Base-by-base conservation (phyloP, 352 stramenopile species). In the Pythium utonaiense region DNA sequence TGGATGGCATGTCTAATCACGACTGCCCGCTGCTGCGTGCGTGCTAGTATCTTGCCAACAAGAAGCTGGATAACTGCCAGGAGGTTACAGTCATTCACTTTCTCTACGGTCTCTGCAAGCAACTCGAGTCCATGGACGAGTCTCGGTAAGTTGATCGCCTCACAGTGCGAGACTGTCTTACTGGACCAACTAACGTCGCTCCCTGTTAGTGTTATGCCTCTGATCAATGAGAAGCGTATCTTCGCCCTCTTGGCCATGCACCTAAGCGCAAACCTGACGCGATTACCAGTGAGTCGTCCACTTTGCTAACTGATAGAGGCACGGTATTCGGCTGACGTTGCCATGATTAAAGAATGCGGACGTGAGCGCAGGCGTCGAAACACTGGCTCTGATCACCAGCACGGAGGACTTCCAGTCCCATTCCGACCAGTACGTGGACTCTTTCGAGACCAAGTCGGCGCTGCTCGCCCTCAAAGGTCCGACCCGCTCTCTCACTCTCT, bases 71-170 rank as follows among this genome's bases (percentile, higher is more conserved):
- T 53, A 82, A 90, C 58, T 80, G 79, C 49, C 88, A 96, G 53
- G 86, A 97, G 74, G 69, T 95, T 48, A 86, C 89, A 13, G 86
- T 93, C 25, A 84, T 97, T 40, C 74, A 96, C 66, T 96, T 96
- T 56, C 75, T 97, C 17, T 60, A 83, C 22, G 83, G 86, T 9
- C 56, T 96, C 17, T 83, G 87, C 65, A 91, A 87, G 50, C 85
- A 93, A 48, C 62, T 96, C 36, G 88, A 96, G 22, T 75, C 74
- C 12, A 93, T 96, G 47, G 78, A 89, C 62, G 87, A 96, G 69
- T 88, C 80, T 31, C 66, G 82, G 84, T 91, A 47, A 4, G 33
- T 33, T 16, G 21, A 5, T 33, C 5, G 9, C 28, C 9, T 10
- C 28, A 33, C 28, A 33, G 28, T 33, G 5, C 5, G 28, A 33